Base-by-base conservation (phyloP, 345 rosid genomes). In the Bruguiera sexangula region DNA sequence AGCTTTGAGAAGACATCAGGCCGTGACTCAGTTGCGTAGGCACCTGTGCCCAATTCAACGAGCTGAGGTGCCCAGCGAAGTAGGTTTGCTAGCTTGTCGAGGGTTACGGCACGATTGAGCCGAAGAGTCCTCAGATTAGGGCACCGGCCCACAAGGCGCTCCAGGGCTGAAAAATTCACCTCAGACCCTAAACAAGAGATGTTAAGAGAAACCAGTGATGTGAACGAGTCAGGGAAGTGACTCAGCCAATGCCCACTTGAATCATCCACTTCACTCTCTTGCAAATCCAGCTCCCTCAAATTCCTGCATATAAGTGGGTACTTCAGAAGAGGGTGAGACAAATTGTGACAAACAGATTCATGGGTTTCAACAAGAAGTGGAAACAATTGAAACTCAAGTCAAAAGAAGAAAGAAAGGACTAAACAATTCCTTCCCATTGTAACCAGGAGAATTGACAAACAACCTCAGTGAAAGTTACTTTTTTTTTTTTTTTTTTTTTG, bases 221-320 rank as follows among this genome's bases (percentile, higher is more conserved):
- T 89, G 67, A 48, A 88, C 2, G 89, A 69, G 13, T 91, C 95
- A 0, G 98, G 98, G 63, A 94, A 94, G 67, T 82, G 85, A 77
- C 89, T 86, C 59, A 94, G 86, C 98, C 98, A 94, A 57, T 86
- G 89, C 70, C 95, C 97, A 80, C 95, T 89, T 29, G 76, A 69
- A 83, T 94, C 98, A 27, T 91, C 97, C 67, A 94, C 97, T 55
- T 88, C 90, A 66, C 96, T 85, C 63, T 94, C 98, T 66, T 88
- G 78, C 82, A 94, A 75, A 78, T 94, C 97, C 53, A 94, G 79
- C 81, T 81, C 96, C 81, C 78, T 87, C 80, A 94, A 76, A 77
- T 88, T 82, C 79, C 98, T 94, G 86, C 74, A 73, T 16, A 39
- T 46, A 67, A 67, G 4, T 29, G n/a, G 21, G 26, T 34, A 24